Evolutionary conservation across 1,139 yeast species (phyloP), one percentile per base, ranked within the genome.

Genomic region (Wickerhamomyces sp.): DNA sequence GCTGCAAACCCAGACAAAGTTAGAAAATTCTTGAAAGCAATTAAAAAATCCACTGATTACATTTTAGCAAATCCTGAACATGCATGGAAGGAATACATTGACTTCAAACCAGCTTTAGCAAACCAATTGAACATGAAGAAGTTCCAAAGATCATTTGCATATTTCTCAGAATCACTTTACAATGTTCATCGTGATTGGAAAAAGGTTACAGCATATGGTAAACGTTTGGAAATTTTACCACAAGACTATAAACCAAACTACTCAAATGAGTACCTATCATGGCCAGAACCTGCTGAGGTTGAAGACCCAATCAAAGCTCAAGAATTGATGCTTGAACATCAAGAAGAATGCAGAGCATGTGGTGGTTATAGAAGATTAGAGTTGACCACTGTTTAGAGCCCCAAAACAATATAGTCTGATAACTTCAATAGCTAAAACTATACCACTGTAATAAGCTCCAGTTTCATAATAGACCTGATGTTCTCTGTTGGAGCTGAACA

Each of bases 181-280:
- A 74, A 74, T 46, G 80, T 74, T 38, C 72, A 71, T 52, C 69
- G 80, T 51, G 80, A 74, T 57, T 74, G 80, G 79, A 64, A 59
- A 40, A 74, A 74, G 61, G 80, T 74, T 41, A 74, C 76, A 42
- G 67, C 68, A 37, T 74, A 74, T 50, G 78, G 79, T 44, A 74
- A 74, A 60, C 67, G 80, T 55, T 64, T 74, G 54, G 71, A 70
- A 27, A 72, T 74, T 41, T 63, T 74, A 51, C 78, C 78, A 31
- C 52, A 48, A n/a, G 75, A 70, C 46, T 74, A 71, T 54, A 52
- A 54, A 43, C 62, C 80, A 41, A 74, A 74, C 60, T 74, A 74
- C 57, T 59, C 76, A 43, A 74, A 74, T 52, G 74, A 72, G 46
- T 73, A 63, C 55, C 62, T 74, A 48, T 51, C 68, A 6, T 74